Conservation (phyloP, 148 eudicot species). For the Rhododendron henanense region DNA sequence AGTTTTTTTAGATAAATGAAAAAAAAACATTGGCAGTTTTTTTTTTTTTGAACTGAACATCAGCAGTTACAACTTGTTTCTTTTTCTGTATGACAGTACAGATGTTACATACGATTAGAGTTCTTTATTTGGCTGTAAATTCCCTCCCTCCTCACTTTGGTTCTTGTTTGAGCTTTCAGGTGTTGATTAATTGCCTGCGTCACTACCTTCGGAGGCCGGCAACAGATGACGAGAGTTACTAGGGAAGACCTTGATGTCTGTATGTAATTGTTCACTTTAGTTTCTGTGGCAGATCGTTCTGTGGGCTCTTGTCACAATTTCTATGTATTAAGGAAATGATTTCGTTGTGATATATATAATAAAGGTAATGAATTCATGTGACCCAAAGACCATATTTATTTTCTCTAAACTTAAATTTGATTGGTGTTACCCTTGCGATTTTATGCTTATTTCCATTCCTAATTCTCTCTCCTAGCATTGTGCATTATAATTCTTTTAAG, state of each 20-base stretch:
- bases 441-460: background rate
- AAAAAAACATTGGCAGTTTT: background rate
- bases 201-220: slow-evolving; percentile 81
- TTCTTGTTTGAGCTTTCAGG: slow-evolving; percentile 40
- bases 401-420: background rate
- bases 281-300: background rate
- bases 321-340: background rate
- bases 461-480: background rate
- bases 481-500: background rate
- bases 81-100: background rate
- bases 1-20: background rate
- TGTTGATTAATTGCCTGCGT: slow-evolving; percentile 69
- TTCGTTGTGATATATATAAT: background rate
- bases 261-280: background rate
- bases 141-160: background rate
- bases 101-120: background rate
- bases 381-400: background rate
- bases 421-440: background rate
- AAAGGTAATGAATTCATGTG: background rate
- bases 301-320: background rate
- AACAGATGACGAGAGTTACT: slow-evolving; percentile 88
- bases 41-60: background rate
- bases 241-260: slow-evolving; percentile 16
- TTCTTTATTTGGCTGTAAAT: background rate
- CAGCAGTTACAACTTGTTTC: background rate